Evolutionary conservation across 2,329 filamentous ascomycete genomes (phyloP).

Genomic region (Claviceps cyperi): DNA sequence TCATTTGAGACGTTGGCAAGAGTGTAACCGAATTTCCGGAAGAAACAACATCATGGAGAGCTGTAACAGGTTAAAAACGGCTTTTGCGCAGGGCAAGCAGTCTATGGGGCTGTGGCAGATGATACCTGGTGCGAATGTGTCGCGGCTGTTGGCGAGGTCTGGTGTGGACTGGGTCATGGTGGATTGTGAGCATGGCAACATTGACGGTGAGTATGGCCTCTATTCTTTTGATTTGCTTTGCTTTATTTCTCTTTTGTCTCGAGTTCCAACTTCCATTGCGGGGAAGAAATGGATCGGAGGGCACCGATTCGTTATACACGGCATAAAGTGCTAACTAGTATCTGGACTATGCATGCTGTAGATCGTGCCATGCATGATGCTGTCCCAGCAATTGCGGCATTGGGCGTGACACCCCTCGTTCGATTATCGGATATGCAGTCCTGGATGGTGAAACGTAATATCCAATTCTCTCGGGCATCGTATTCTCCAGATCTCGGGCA

Average conservation of each 20-base stretch:
- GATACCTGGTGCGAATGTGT: constrained; percentile 45
- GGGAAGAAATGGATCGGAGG: too few species aligned
- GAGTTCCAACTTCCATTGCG: too few species aligned
- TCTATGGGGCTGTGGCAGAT: constrained; percentile 50
- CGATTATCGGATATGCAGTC: constrained; percentile 38
- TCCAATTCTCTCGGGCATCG: neutral
- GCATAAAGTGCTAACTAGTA: neutral
- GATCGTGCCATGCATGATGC: constrained; percentile 38
- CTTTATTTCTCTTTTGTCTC: neutral
- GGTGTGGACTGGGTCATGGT: constrained; percentile 55
- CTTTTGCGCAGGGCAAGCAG: constrained; percentile 32
- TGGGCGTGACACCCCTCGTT: constrained; percentile 28
- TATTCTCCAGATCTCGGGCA: too few species aligned
- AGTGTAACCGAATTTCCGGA: too few species aligned
- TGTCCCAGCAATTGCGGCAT: constrained; percentile 34
- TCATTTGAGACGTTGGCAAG: neutral
- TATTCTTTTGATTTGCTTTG: neutral
- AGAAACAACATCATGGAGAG: constrained; percentile 22
- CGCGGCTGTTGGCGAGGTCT: constrained; percentile 42
- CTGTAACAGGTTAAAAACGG: constrained; percentile 33
- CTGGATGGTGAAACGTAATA: constrained; percentile 31
- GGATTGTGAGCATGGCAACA: constrained; percentile 38
- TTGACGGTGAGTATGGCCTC: constrained; percentile 23
- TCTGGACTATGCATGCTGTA: constrained; percentile 7
- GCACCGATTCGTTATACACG: neutral